These are phyloP conservation scores for Lagenidium giganteum DNA, from an alignment of 352 stramenopile genomes.

Conservation along the genomic window DNA sequence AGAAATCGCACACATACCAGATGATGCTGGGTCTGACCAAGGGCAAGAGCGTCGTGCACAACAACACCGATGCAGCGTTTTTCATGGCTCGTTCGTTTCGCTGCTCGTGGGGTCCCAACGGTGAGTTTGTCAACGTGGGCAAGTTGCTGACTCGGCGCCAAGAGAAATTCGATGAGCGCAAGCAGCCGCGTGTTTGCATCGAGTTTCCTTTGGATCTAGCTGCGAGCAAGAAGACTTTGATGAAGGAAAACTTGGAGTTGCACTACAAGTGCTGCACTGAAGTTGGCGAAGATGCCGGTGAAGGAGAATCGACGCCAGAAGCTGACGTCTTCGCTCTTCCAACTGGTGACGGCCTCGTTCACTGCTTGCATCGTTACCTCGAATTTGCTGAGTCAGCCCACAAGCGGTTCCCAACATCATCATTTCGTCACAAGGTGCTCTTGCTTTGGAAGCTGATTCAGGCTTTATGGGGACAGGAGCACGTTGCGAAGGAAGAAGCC, in stretches of 20 bases:
- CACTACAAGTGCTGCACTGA: constrained; percentile 42
- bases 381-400: constrained; percentile 26
- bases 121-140: constrained; percentile 49
- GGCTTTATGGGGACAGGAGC: constrained; percentile 74
- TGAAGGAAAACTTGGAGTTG: constrained; percentile 50
- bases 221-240: constrained; percentile 27
- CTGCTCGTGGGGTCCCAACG: constrained; percentile 66
- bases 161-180: background rate
- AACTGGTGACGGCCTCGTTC: constrained; percentile 38
- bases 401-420: constrained; percentile 17
- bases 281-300: constrained; percentile 9
- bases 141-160: constrained; percentile 27
- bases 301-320: constrained; percentile 1
- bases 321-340: constrained; percentile 41
- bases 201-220: constrained; percentile 41
- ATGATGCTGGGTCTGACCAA: constrained; percentile 43
- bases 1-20: constrained; percentile 50
- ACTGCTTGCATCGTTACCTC: constrained; percentile 58
- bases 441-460: constrained; percentile 69
- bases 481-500: constrained; percentile 19
- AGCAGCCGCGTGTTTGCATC: constrained; percentile 28
- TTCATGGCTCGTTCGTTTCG: constrained; percentile 72
- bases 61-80: constrained; percentile 48
- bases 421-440: constrained; percentile 11
- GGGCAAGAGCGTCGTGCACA: constrained; percentile 24